Evolutionary conservation across 129 eudicot genomes (phyloP).

Genomic region (Ambrosia artemisiifolia): DNA sequence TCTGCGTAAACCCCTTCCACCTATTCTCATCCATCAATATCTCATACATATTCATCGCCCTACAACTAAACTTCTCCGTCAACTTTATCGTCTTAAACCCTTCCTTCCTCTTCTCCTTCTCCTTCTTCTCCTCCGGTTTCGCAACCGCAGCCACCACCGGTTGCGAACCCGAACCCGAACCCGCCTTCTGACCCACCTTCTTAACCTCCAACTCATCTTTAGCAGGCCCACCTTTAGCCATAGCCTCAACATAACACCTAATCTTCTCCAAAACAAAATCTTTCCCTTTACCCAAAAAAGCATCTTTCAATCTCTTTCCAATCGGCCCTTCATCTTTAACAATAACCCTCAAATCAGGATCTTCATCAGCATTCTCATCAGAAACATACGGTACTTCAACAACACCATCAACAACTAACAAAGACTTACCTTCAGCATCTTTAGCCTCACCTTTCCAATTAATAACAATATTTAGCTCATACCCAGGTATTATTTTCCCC

Average conservation of each 20-base stretch:
- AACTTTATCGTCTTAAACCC: conserved; percentile 83
- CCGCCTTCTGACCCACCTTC: conserved; percentile 45
- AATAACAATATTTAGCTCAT: conserved; percentile 54
- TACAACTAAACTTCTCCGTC: conserved; percentile 85
- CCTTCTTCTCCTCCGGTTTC: neutral
- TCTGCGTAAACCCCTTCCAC: conserved; percentile 97
- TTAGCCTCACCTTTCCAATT: conserved; percentile 69
- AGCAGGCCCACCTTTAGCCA: conserved; percentile 94
- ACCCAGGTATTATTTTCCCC: conserved; percentile 95
- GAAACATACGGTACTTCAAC: conserved; percentile 78
- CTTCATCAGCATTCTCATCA: conserved; percentile 94
- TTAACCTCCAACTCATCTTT: conserved; percentile 83
- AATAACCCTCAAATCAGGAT: conserved; percentile 70
- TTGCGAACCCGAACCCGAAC: neutral
- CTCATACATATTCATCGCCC: conserved; percentile 79
- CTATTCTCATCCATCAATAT: conserved; percentile 97
- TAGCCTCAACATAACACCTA: conserved; percentile 67
- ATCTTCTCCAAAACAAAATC: conserved; percentile 64
- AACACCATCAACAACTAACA: conserved; percentile 46
- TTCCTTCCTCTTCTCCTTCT: conserved; percentile 39
- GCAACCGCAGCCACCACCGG: neutral
- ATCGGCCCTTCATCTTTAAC: conserved; percentile 74
- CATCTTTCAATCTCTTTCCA: conserved; percentile 79
- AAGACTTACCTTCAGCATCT: conserved; percentile 39
- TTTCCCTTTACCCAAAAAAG: conserved; percentile 64